Evolutionary conservation across 148 eudicot species (phyloP).

Genomic region (Selenicereus undatus): DNA sequence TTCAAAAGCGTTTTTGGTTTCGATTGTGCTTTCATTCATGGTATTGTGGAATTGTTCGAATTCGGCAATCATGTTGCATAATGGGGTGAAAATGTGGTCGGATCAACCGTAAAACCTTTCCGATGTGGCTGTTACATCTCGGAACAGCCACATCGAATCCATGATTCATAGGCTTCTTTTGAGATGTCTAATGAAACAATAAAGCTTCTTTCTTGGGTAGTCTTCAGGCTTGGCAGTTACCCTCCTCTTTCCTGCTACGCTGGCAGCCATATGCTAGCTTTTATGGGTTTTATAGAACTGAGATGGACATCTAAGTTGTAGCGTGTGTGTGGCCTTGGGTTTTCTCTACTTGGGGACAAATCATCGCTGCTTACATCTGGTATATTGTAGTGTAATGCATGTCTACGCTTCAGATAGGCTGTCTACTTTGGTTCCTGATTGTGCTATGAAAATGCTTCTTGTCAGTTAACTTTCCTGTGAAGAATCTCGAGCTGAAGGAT

Average conservation of each 20-base stretch:
- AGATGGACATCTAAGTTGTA: neutral
- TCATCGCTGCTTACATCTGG: neutral
- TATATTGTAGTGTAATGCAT: neutral
- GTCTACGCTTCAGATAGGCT: neutral
- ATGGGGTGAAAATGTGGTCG: no score
- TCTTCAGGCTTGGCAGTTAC: neutral
- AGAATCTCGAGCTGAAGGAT: constrained; percentile 96
- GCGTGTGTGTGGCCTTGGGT: neutral
- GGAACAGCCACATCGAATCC: no score
- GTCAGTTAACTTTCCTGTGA: constrained; percentile 92
- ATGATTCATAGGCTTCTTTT: no score
- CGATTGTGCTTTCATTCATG: no score
- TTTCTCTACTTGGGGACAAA: neutral
- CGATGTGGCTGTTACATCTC: no score
- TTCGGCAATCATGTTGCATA: no score
- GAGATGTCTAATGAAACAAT: neutral
- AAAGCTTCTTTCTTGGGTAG: neutral
- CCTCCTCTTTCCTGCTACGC: neutral
- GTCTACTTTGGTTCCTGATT: constrained; percentile 1
- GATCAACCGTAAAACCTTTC: no score
- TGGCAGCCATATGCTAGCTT: neutral
- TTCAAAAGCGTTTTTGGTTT: no score
- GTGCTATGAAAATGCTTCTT: constrained; percentile 4
- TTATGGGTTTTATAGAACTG: neutral
- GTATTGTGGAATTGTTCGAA: no score